Evolutionary conservation across 176 grass and related monocot species (phyloP), one percentile per base, ranked within the genome.

Genomic region (Ampelocalamus luodianensis): DNA sequence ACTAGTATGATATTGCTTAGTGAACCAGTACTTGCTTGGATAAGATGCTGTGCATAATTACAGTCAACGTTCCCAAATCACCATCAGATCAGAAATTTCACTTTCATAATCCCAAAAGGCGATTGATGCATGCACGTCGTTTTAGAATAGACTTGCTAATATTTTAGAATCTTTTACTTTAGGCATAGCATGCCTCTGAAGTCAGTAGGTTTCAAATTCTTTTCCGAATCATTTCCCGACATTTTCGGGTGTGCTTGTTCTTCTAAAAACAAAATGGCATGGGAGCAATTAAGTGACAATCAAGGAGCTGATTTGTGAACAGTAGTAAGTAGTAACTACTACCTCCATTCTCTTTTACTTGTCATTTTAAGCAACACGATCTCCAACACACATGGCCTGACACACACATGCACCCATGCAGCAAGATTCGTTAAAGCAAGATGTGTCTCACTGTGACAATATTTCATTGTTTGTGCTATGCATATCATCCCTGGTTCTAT

Each of bases 1-100:
- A 72, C 56, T 14, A 48, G 84, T 51, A 72, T 51, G 69, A 61
- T 29, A 80, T 80, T 80, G n/a, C 56, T 86, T 54, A 53, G n/a
- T 62, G 42, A 86, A 53, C 54, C 5, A 72, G 13, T 32, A 79
- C 42, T 50, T 79, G 51, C 74, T 27, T 61, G 55, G 69, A 79
- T 26, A 72, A 27, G 43, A 86, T 79, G 55, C 3, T 53, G 45
- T 53, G 3, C 29, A 68, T 54, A 17, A 37, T 55, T 56, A 49
- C 3, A 65, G 51, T 61, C 54, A 85, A 65, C 26, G 8, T 68
- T 66, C 39, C 18, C 12, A 59, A 68, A 74, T 74, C 27, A 40
- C 56, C 51, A 40, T 39, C 12, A 43, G 16, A 86, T 64, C 6
- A 27, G 29, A 72, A 38, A 72, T 50, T 43, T 71, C 16, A 51